phyloP scores from a whole-genome alignment of 441 rosid species.

The Arabidopsis hybrid region DNA sequence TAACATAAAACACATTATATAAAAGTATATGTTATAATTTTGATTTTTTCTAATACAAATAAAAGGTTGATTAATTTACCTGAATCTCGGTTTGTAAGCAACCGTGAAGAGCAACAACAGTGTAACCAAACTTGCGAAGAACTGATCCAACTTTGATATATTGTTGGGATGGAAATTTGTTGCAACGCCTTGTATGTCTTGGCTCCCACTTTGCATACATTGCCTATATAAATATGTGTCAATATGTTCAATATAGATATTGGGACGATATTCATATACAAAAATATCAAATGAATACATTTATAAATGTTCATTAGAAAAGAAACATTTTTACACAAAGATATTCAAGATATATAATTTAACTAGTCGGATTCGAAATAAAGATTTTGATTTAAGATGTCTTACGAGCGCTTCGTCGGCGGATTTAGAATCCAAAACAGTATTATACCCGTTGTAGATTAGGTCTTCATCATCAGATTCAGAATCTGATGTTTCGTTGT shows the following conservation, averaged over 20 bases:
- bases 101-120: conserved; percentile 87
- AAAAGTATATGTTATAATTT: background rate
- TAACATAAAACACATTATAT: background rate
- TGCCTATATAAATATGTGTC: conserved; percentile 47
- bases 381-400: conserved; percentile 1
- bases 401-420: conserved; percentile 76
- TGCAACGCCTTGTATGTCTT: conserved; percentile 59
- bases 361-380: background rate
- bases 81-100: conserved; percentile 83
- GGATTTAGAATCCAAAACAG: conserved; percentile 81
- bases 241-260: background rate
- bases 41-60: too few species aligned
- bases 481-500: conserved; percentile 35
- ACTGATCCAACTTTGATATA: conserved; percentile 79
- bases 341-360: background rate
- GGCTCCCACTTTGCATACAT: conserved; percentile 88
- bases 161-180: conserved; percentile 71
- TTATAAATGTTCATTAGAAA: too few species aligned
- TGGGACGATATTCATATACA: too few species aligned
- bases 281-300: too few species aligned
- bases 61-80: conserved; percentile 45
- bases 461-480: conserved; percentile 57
- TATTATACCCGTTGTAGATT: conserved; percentile 72
- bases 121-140: conserved; percentile 82
- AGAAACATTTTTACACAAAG: background rate